Evolutionary conservation across 331 rosid species (phyloP), one percentile per base, ranked within the genome.

Genomic region (Phaseolus coccineus): DNA sequence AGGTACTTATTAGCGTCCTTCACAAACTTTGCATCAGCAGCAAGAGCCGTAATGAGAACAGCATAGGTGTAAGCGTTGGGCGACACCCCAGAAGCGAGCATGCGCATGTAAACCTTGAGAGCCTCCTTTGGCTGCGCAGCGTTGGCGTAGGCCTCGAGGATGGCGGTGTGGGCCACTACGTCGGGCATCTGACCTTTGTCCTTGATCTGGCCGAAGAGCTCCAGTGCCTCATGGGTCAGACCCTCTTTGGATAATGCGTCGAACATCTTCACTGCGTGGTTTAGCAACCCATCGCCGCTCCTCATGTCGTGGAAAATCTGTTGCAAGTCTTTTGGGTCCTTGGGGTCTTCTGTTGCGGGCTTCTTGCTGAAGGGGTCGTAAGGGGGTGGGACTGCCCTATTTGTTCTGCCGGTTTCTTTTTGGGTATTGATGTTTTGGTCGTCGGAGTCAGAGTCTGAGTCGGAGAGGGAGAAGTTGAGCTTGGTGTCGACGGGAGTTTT

Each of bases 211-310:
- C 85, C 76, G 69, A 94, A 89, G 62, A 94, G 92, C 28, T 87
- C 90, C 51, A 92, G 22, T 0, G 97, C 96, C 69, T 89, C 92
- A 51, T 94, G 96, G 70, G 97, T 89, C 16, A 87, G 84, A 15
- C 96, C 93, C 40, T 90, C 91, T 52, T 89, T 89, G 42, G 97
- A 92, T 96, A 94, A 89, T 53, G 79, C 93, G 90, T 90, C 94
- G 91, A 94, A 88, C 96, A 88, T 92, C 87, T 90, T 92, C 28
- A 84, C 92, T 28, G 96, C 96, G 67, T 87, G 88, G 76, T 86
- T 89, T 22, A 84, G 64, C 40, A 94, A 50, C 12, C 96, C 94
- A 0, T 92, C 92, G 14, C 84, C 85, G 22, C 35, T 69, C 13
- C 90, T 73, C 90, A 89, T 89, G 58, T 88, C 78, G 83, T 90